A percentile compares a stretch with the other conserved stretches of the same genome.
phyloP scores from a whole-genome alignment of 2,329 filamentous ascomycete genomes.

The Hymenoscyphus scutula region DNA sequence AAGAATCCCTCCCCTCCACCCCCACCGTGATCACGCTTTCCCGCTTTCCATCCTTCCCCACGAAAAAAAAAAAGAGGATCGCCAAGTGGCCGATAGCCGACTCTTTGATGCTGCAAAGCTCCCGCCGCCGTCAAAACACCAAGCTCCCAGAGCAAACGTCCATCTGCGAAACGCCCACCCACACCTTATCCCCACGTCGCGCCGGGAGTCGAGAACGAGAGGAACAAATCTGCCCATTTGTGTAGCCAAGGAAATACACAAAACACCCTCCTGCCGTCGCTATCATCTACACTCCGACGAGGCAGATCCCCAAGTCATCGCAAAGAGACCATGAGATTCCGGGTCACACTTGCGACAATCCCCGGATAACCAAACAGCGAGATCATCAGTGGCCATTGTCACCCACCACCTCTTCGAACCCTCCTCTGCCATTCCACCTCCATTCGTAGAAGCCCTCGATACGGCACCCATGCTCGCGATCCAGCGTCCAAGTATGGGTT shows the following conservation, averaged over 20 bases:
- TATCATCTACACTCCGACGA: neutral
- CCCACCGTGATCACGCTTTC: neutral
- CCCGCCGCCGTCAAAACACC: neutral
- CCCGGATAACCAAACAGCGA: neutral
- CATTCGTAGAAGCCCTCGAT: neutral
- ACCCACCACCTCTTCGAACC: neutral
- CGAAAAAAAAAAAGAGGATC: neutral
- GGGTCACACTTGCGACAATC: slow-evolving; percentile 6
- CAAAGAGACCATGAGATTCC: slow-evolving; percentile 8
- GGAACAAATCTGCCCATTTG: neutral
- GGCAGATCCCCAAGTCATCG: neutral
- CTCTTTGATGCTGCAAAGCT: slow-evolving; percentile 1
- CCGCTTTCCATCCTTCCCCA: slow-evolving; percentile 1
- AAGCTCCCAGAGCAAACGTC: neutral
- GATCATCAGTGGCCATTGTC: neutral
- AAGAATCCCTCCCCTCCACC: too few species aligned
- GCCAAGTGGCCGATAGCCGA: neutral
- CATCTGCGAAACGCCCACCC: neutral
- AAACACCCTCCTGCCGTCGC: neutral
- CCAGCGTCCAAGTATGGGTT: slow-evolving; percentile 57
- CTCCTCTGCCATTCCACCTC: neutral
- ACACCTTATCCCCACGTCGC: neutral
- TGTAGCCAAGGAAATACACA: neutral
- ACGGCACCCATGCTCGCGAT: slow-evolving; percentile 55
- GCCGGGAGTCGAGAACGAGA: neutral